phyloP scores from a whole-genome alignment of 192 early-diverging fungal genomes.

The Podila epigama region DNA sequence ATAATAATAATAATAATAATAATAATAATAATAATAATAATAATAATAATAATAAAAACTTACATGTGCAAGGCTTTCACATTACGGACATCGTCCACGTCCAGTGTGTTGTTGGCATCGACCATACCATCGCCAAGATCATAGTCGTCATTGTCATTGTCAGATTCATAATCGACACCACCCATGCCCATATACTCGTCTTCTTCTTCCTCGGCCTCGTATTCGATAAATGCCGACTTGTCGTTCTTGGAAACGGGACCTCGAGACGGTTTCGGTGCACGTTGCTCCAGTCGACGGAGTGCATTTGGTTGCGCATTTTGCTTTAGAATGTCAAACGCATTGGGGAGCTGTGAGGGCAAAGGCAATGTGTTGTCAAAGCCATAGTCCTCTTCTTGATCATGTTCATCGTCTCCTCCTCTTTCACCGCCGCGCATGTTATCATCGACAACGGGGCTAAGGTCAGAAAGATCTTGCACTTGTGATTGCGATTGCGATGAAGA shows the following conservation, averaged over 20 bases:
- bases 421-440: too few relatives aligned
- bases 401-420: too few relatives aligned
- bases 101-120: slow-evolving; percentile 10
- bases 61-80: slow-evolving; percentile 33
- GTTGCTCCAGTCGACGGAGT: slow-evolving; percentile 9
- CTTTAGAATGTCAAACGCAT: slow-evolving; percentile 26
- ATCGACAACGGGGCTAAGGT: background rate
- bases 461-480: background rate
- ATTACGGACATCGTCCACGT: slow-evolving; percentile 27
- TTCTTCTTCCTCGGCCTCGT: slow-evolving; percentile 51
- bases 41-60: background rate
- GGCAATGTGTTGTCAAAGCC: background rate
- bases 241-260: slow-evolving; percentile 5
- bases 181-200: slow-evolving; percentile 49
- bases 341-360: background rate
- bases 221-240: slow-evolving; percentile 45
- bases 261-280: slow-evolving; percentile 15
- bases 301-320: background rate
- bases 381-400: background rate
- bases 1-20: background rate
- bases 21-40: background rate
- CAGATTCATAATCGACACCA: slow-evolving; percentile 45
- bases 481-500: background rate
- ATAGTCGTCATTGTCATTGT: slow-evolving; percentile 41
- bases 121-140: slow-evolving; percentile 42